A percentile compares a stretch with the other conserved stretches of the same genome.
phyloP scores from a whole-genome alignment of 163 green algal species.

The Prototheca wickerhamii region DNA sequence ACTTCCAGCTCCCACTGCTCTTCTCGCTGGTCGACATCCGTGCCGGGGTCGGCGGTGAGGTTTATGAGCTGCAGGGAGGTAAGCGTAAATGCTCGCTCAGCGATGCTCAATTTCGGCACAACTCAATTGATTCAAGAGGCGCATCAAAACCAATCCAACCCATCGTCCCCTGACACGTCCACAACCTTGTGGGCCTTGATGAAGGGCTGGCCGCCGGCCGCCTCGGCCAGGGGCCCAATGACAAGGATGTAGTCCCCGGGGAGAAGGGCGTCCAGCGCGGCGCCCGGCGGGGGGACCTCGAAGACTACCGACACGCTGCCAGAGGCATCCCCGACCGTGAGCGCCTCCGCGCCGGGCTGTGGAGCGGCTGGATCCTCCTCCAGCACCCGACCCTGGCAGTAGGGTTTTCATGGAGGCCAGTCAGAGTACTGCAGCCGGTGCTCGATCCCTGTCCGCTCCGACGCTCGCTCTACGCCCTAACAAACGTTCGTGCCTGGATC shows the following conservation, averaged over 20 bases:
- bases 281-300: too few species aligned
- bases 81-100: too few species aligned
- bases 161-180: background rate
- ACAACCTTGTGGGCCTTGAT: conserved; percentile 21
- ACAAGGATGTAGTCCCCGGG: conserved; percentile 13
- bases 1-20: background rate
- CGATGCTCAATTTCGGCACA: too few species aligned
- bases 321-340: too few species aligned
- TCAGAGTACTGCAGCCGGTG: too few species aligned
- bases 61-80: conserved; percentile 22
- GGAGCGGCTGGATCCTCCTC: too few species aligned
- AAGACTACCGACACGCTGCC: conserved; percentile 5
- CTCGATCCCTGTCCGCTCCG: background rate
- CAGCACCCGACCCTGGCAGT: too few species aligned
- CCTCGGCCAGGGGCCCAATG: conserved; percentile 3
- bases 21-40: background rate
- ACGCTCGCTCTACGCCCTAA: background rate
- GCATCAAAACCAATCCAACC: background rate
- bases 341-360: too few species aligned
- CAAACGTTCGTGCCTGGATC: conserved; percentile 16
- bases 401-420: too few species aligned
- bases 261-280: background rate
- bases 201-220: background rate
- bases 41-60: background rate
- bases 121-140: too few species aligned